Evolutionary conservation across 2,329 filamentous ascomycete genomes (phyloP), one percentile per base, ranked within the genome.

Genomic region (Colletotrichum neosansevieriae): DNA sequence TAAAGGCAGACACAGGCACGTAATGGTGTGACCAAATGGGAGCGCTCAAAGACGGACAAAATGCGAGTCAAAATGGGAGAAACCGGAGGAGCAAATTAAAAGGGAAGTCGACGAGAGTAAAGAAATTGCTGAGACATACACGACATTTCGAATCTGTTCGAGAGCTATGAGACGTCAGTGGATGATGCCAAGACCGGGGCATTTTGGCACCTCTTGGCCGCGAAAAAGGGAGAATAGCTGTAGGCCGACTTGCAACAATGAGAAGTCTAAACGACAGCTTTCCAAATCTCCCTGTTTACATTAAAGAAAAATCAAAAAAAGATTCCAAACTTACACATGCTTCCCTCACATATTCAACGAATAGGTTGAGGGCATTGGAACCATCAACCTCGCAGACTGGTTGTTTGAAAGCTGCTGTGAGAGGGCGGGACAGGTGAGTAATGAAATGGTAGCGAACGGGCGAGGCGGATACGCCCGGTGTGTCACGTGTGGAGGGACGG

Each of bases 101-200:
- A n/a, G 32, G 13, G 51, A 15, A 11, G 4, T 17, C 6, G 13
- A 24, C n/a, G 17, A 40, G 11, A 24, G 7, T 5, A 13, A 34
- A 47, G 54, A 24, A 62, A 50, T 56, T 44, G 59, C 24, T 58
- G 50, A 69, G 71, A 81, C 81, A 71, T 84, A 84, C 82, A 84
- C 80, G 77, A 80, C 81, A 83, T 84, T 84, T 80, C 79, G 79
- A 78, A 84, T 79, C 78, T 83, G 79, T 76, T 78, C 78, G 77
- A 84, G 82, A 78, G 82, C 82, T 84, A 76, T 73, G 67, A 76
- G 71, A 77, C 72, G 75, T 77, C 74, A 80, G 79, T 77, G 76
- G 71, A 63, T 40, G 71, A 70, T 75, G 77, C 76, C 77, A 78
- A 79, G 77, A 73, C 75, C 69, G 74, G 74, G 75, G 72, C 70